These are phyloP conservation scores for Termitomyces sp. DNA, from an alignment of 768 basidiomycete genomes.

Conservation along the genomic window DNA sequence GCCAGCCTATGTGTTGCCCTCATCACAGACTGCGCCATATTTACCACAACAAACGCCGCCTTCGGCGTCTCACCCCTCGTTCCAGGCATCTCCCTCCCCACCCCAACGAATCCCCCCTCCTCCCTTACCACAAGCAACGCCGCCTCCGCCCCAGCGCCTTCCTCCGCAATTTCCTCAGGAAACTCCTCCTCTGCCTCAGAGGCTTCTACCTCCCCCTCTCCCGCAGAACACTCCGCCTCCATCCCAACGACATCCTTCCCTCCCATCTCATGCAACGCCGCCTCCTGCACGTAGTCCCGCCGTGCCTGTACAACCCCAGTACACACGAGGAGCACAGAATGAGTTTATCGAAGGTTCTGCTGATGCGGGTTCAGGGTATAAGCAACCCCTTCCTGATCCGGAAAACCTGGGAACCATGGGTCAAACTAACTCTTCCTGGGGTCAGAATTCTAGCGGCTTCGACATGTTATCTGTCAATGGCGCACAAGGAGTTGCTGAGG, in stretches of 20 bases:
- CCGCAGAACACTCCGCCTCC: not conserved
- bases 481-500: not conserved
- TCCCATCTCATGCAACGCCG: constrained; percentile 4
- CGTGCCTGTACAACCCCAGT: not conserved
- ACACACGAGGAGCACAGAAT: not conserved
- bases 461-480: not conserved
- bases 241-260: constrained; percentile 2
- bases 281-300: constrained; percentile 1
- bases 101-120: constrained; percentile 5
- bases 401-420: not conserved
- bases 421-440: not conserved
- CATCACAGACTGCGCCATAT: constrained; percentile 10
- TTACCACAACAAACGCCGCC: constrained; percentile 8
- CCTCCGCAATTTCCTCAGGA: not conserved
- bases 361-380: not conserved
- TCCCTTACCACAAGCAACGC: constrained; percentile 4
- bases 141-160: constrained; percentile 5
- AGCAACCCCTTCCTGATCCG: not conserved
- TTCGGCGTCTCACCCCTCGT: not conserved
- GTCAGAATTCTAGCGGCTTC: not conserved
- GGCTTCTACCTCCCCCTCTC: constrained; percentile 1
- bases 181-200: constrained; percentile 7
- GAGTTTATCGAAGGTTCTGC: not conserved
- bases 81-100: not conserved
- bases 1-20: constrained; percentile 3